Conservation (phyloP, 768 basidiomycete genomes). For the Pleurotus salmoneostramineus region DNA sequence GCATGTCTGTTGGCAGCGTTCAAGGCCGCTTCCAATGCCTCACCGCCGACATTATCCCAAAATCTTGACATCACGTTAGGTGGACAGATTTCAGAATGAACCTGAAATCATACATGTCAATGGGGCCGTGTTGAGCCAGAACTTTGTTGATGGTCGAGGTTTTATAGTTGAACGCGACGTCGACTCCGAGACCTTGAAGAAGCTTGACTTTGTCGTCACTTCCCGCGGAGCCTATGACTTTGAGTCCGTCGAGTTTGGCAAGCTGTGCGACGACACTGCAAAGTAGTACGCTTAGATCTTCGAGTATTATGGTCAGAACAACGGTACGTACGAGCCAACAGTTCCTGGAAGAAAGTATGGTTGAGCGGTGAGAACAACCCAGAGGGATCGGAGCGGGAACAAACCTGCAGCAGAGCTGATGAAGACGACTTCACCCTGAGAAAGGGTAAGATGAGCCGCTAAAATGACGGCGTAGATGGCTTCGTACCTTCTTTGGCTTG, state of each 20-base stretch:
- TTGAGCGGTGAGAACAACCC: not conserved
- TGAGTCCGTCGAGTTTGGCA: conserved; percentile 47
- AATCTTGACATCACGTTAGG: conserved; percentile 23
- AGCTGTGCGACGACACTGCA: conserved; percentile 45
- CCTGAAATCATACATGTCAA: conserved; percentile 32
- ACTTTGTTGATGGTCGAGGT: conserved; percentile 46
- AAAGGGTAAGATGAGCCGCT: not conserved
- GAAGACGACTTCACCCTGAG: conserved; percentile 36
- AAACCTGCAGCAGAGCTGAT: conserved; percentile 36
- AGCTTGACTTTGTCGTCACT: conserved; percentile 67
- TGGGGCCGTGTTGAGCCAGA: conserved; percentile 48
- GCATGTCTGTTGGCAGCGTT: conserved; percentile 38
- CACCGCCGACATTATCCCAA: conserved; percentile 61
- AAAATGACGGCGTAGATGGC: not conserved
- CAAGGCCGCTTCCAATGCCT: conserved; percentile 53
- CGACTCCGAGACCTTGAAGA: conserved; percentile 56
- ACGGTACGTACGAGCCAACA: conserved; percentile 52
- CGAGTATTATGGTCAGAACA: not conserved
- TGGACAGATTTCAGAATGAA: too few relatives aligned
- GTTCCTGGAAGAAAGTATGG: conserved; percentile 21
- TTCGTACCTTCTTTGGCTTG: conserved; percentile 28
- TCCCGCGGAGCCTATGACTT: conserved; percentile 69
- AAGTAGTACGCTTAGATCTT: not conserved
- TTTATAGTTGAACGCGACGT: conserved; percentile 75
- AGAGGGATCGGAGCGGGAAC: not conserved